phyloP scores from a whole-genome alignment of 2,329 filamentous ascomycete genomes.

The Fusarium sambucinum region DNA sequence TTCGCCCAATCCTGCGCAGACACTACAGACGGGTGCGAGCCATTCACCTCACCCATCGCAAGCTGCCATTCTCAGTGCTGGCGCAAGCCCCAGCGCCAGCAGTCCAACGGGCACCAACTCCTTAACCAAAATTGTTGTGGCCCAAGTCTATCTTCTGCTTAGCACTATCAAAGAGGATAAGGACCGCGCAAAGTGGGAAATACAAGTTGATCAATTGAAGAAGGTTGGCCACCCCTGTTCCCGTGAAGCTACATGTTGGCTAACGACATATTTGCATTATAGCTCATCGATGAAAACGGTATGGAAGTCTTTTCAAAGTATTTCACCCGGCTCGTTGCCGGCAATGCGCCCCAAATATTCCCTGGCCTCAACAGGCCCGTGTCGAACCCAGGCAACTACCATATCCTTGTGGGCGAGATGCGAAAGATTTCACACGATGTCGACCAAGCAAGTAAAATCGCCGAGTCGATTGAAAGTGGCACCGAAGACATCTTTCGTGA shows the following conservation, averaged over 20 bases:
- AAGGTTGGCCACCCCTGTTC: conserved; percentile 69
- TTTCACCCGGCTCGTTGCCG: conserved; percentile 90
- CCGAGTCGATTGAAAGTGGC: conserved; percentile 89
- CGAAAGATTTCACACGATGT: conserved; percentile 84
- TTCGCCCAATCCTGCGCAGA: conserved; percentile 71
- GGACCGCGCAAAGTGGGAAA: conserved; percentile 89
- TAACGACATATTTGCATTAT: conserved; percentile 34
- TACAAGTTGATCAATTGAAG: conserved; percentile 89
- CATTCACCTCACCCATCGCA: conserved; percentile 70
- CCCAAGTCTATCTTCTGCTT: conserved; percentile 93
- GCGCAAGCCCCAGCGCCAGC: conserved; percentile 71
- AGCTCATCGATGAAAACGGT: conserved; percentile 97
- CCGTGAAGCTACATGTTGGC: conserved; percentile 4
- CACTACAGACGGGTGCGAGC: conserved; percentile 67
- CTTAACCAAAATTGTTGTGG: conserved; percentile 92
- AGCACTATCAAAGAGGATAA: conserved; percentile 96
- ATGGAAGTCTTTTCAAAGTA: conserved; percentile 99
- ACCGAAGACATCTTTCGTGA: conserved; percentile 95
- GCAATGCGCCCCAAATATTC: conserved; percentile 93
- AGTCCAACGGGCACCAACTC: conserved; percentile 73
- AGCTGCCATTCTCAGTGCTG: conserved; percentile 68
- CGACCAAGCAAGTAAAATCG: conserved; percentile 89
- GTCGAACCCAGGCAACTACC: conserved; percentile 84
- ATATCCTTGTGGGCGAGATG: conserved; percentile 85
- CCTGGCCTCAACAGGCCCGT: conserved; percentile 79